phyloP scores from a whole-genome alignment of 1,139 yeast species.

The Casaregolazyma suthepensis region DNA sequence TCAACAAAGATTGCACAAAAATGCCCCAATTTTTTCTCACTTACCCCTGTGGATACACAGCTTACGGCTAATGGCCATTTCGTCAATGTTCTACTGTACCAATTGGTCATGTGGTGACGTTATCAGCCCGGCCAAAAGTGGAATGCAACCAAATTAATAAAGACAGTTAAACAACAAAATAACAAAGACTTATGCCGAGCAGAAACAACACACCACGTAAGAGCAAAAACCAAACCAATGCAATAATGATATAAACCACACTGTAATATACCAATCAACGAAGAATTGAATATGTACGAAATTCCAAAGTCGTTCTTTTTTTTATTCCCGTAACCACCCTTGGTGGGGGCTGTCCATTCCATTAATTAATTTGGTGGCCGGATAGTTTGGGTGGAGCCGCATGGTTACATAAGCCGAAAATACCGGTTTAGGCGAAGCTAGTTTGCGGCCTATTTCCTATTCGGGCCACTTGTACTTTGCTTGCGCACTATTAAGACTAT shows the following conservation, averaged over 20 bases:
- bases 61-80: constrained; percentile 28
- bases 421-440: neutral
- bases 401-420: neutral
- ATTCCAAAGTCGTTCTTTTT: neutral
- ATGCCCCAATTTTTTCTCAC: constrained; percentile 3
- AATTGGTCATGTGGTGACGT: constrained; percentile 9
- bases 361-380: neutral
- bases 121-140: neutral
- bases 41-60: constrained; percentile 23
- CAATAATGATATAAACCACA: too few species aligned
- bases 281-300: neutral
- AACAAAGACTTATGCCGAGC: neutral
- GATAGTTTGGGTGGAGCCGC: neutral
- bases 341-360: too few species aligned
- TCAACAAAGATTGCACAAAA: neutral
- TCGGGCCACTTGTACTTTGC: constrained; percentile 4
- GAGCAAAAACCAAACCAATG: neutral
- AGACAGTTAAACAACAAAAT: neutral
- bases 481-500: constrained; percentile 7
- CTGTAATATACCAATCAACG: neutral
- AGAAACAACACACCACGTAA: neutral
- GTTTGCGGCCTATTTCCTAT: constrained; percentile 8
- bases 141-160: constrained; percentile 1
- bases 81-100: constrained; percentile 20
- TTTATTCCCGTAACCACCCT: too few species aligned